Conservation (phyloP, 1,139 yeast species). For the Suhomyces yuchorum region DNA sequence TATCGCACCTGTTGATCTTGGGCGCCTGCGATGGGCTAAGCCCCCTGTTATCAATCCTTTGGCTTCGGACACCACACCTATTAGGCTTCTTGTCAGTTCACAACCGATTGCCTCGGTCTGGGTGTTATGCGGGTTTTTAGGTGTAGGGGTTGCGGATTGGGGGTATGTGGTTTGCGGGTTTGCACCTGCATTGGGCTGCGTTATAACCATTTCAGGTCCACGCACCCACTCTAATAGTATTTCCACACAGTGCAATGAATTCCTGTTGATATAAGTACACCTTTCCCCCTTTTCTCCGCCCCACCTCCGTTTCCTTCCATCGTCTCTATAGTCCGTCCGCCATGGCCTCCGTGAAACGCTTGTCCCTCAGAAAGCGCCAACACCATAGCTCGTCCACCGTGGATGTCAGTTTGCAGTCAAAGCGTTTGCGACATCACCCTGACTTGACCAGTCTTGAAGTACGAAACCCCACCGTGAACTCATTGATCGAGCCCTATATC, state of each 20-base stretch:
- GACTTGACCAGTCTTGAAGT: background rate
- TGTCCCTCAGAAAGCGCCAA: background rate
- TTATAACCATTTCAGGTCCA: background rate
- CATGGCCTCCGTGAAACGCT: background rate
- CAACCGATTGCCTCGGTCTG: background rate
- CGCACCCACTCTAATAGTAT: background rate
- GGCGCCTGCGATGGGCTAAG: too few relatives aligned
- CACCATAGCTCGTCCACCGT: background rate
- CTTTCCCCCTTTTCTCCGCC: background rate
- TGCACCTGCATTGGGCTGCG: background rate
- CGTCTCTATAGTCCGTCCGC: background rate
- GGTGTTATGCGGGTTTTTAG: background rate
- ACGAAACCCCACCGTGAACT: background rate
- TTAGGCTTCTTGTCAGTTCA: background rate
- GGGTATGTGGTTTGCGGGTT: background rate
- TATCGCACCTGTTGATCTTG: too few relatives aligned
- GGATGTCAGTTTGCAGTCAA: background rate
- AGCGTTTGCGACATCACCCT: background rate
- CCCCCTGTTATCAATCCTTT: too few relatives aligned
- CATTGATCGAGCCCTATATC: background rate
- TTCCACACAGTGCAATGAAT: background rate
- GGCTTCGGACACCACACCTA: background rate
- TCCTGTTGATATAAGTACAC: background rate
- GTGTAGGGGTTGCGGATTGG: too few relatives aligned
- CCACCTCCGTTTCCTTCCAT: background rate